Conservation (phyloP, 306 rosid species). For the Benincasa hispida region DNA sequence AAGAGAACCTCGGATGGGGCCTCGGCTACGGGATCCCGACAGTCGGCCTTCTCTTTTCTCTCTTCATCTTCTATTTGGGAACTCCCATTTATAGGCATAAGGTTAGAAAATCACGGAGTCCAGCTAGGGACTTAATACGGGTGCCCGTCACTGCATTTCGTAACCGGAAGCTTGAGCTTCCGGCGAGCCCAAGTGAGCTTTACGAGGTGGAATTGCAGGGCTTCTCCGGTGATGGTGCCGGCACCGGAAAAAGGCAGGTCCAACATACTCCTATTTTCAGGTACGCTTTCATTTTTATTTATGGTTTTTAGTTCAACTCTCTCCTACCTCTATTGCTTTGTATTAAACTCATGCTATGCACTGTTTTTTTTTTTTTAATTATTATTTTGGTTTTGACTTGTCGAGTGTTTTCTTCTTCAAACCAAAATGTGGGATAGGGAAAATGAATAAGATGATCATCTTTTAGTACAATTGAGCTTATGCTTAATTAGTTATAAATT, state of each 20-base stretch:
- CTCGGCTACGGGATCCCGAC: constrained; percentile 56
- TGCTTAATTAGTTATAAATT: too few relatives aligned
- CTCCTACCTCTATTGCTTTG: background rate
- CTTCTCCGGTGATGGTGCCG: constrained; percentile 17
- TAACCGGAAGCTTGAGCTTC: constrained; percentile 40
- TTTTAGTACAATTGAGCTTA: too few relatives aligned
- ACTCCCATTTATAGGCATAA: constrained; percentile 64
- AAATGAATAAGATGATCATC: too few relatives aligned
- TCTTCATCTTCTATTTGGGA: constrained; percentile 38
- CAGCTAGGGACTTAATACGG: constrained; percentile 25
- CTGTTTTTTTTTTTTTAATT: too few relatives aligned
- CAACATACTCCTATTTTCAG: constrained; percentile 48
- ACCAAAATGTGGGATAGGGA: too few relatives aligned
- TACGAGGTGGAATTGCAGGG: constrained; percentile 39
- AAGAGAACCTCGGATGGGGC: constrained; percentile 74
- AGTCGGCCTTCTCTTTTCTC: constrained; percentile 31
- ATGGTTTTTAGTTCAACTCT: background rate
- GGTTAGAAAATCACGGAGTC: constrained; percentile 25
- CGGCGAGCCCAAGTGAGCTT: constrained; percentile 29
- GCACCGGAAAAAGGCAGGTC: constrained; percentile 22
- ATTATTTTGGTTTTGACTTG: too few relatives aligned
- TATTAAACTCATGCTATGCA: background rate
- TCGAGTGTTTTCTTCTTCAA: too few relatives aligned
- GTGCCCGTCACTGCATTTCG: constrained; percentile 32
- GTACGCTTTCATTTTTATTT: constrained; percentile 10